phyloP scores from a whole-genome alignment of 148 eudicot genomes.

The Diospyros kaki region DNA sequence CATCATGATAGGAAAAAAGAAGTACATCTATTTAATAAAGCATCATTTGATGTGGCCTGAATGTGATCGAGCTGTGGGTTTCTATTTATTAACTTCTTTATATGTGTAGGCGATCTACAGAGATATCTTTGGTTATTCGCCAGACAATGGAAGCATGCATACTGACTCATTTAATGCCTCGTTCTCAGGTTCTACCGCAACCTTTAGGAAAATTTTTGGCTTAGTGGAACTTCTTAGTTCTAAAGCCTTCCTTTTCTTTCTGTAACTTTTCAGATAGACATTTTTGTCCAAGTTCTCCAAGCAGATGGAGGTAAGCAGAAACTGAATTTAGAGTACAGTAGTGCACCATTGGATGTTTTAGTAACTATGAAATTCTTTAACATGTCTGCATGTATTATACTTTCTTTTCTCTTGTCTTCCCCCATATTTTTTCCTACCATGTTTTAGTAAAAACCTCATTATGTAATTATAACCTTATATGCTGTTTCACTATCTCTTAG shows the following conservation, averaged over 20 bases:
- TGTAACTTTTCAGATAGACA: constrained; percentile 69
- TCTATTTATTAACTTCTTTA: constrained; percentile 5
- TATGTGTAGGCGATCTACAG: constrained; percentile 74
- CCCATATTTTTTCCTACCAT: background rate
- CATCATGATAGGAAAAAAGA: background rate
- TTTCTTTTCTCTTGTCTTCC: background rate
- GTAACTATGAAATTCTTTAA: background rate
- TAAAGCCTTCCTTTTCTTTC: background rate
- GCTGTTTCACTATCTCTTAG: background rate
- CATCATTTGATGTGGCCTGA: background rate
- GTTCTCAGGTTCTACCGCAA: constrained; percentile 61
- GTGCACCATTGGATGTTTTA: background rate
- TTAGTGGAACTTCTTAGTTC: constrained; percentile 1
- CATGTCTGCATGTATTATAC: background rate
- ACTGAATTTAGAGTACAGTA: background rate
- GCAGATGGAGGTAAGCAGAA: constrained; percentile 83
- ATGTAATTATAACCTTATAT: background rate
- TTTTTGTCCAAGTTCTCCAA: constrained; percentile 96
- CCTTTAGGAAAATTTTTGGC: background rate
- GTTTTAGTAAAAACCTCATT: background rate
- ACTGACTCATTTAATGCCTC: constrained; percentile 79
- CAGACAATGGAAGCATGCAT: constrained; percentile 98
- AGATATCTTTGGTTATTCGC: constrained; percentile 91
- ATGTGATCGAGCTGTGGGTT: background rate
- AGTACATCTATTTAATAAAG: background rate